Evolutionary conservation across 805 yeast species (phyloP).

Genomic region (Kazachstania viticola): DNA sequence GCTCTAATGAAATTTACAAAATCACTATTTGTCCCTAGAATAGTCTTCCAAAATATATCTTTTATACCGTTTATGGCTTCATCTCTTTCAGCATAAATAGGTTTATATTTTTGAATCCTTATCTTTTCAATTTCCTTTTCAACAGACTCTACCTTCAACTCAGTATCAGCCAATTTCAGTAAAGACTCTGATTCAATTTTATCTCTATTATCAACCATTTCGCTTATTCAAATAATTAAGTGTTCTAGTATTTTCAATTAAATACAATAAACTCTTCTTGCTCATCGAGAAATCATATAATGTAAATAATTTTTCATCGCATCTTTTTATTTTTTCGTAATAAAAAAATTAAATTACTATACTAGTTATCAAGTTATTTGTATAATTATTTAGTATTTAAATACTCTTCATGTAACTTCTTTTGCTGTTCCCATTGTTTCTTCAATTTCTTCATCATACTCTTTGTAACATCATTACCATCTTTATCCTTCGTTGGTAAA

Average conservation of each 20-base stretch:
- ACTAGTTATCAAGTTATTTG: neutral
- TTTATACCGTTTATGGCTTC: constrained; percentile 44
- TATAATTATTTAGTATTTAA: constrained; percentile 7
- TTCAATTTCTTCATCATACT: constrained; percentile 72
- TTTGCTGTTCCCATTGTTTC: constrained; percentile 71
- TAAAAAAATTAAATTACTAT: no score
- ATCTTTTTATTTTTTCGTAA: no score
- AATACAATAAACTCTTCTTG: no score
- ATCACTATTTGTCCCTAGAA: constrained; percentile 72
- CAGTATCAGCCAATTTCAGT: constrained; percentile 40
- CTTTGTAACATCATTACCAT: constrained; percentile 78
- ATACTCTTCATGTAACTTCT: constrained; percentile 68
- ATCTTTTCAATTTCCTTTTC: constrained; percentile 48
- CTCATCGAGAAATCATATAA: no score
- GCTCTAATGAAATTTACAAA: constrained; percentile 69
- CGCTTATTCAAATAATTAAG: no score
- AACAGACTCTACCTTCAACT: constrained; percentile 44
- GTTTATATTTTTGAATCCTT: constrained; percentile 41
- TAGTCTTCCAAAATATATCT: constrained; percentile 72
- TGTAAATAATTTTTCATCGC: no score
- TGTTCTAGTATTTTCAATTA: no score
- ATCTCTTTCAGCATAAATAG: constrained; percentile 49
- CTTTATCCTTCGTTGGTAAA: constrained; percentile 60
- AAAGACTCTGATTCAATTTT: no score
- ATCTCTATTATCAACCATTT: no score